Evolutionary conservation across 805 yeast genomes (phyloP), one percentile per base, ranked within the genome.

Genomic region (Starmera pachycereana): DNA sequence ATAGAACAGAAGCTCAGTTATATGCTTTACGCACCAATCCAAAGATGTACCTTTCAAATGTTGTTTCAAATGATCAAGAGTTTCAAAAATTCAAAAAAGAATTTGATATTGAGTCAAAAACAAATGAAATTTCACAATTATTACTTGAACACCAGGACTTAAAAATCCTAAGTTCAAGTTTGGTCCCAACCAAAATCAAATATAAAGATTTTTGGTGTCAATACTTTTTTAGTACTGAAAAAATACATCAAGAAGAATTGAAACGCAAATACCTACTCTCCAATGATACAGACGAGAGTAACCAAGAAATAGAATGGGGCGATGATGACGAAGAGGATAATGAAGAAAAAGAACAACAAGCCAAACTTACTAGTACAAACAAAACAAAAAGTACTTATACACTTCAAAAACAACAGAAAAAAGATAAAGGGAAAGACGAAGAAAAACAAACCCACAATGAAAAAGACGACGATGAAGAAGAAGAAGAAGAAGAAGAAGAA

Each of bases 151-250:
- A 76, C 47, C 67, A 74, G 5, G 71, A 75, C 19, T 69, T 87
- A 44, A 61, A 66, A 22, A 61, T 61, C 29, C 58, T 83, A 32
- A 75, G 76, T 75, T 72, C 75, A 40, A 61, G 63, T 27, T 55
- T 87, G 8, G 95, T 88, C 2, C 95, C 95, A 0, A 72, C 68
- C 8, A 57, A 71, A 48, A 59, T 80, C 31, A 52, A 74, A 4
- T 81, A 78, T 50, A 63, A 70, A 22, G 65, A 65, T 36, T 89
- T 89, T 58, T 89, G 97, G 97, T 62, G 65, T 35, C 69, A 78
- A 29, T 88, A 85, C 60, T 81, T 76, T 59, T 66, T 62, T 40
- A 64, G 71, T 51, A 73, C 71, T 42, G 56, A 61, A 11, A 67
- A 68, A 48, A 73, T 86, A 16, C 66, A 72, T 33, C 69, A 70